Conservation (phyloP, 2,329 filamentous ascomycete genomes). For the Ophiostoma triangulosporum region DNA sequence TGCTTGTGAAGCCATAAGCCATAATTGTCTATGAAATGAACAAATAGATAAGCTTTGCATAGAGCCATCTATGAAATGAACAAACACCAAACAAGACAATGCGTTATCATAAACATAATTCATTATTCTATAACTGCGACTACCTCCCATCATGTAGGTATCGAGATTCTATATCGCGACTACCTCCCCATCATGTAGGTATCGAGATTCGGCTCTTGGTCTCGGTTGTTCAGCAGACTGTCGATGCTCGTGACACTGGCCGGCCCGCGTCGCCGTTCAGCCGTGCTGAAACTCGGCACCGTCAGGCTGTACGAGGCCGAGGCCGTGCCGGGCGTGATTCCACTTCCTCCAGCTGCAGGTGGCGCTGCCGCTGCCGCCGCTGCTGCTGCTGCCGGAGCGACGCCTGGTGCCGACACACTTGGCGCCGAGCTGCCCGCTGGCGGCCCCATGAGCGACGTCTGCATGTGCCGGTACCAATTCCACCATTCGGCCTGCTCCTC, state of each 20-base stretch:
- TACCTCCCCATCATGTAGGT: slow-evolving; percentile 9
- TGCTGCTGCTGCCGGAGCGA: neutral
- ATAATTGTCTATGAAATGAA: too few relatives aligned
- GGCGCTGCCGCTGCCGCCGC: neutral
- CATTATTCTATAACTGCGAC: neutral
- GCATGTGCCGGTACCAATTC: slow-evolving; percentile 12
- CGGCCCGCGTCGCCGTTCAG: neutral
- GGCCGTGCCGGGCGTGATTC: neutral
- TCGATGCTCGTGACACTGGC: slow-evolving; percentile 13
- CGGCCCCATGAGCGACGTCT: slow-evolving; percentile 2
- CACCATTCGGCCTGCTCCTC: slow-evolving; percentile 12
- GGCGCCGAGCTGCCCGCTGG: neutral
- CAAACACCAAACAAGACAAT: too few relatives aligned
- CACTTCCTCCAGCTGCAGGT: neutral
- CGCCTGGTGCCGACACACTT: neutral
- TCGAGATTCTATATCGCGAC: too few relatives aligned
- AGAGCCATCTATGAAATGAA: too few relatives aligned
- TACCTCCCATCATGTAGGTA: slow-evolving; percentile 2
- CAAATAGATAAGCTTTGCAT: too few relatives aligned
- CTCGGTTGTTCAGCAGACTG: slow-evolving; percentile 12
- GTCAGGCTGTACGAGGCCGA: neutral
- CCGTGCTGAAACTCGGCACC: neutral
- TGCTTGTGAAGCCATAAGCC: too few relatives aligned
- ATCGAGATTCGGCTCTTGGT: slow-evolving; percentile 10
- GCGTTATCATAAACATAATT: neutral